These are phyloP conservation scores for Pyrrhoderma lamaoense DNA, from an alignment of 1,284 basidiomycete species.

Conservation along the genomic window DNA sequence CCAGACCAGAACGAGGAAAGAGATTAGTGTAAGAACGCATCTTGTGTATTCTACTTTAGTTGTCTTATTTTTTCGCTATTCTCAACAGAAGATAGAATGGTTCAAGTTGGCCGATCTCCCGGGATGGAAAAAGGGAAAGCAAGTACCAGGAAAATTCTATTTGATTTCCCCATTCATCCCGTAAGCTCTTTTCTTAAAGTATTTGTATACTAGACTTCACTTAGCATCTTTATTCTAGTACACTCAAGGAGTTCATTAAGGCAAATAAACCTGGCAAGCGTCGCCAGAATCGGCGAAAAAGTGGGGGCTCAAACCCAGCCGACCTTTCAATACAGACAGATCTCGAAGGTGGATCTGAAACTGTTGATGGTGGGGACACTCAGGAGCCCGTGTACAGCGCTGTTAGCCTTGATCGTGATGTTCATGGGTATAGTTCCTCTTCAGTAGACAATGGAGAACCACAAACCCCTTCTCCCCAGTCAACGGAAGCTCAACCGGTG, in stretches of 20 bases:
- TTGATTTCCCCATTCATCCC: slow-evolving; percentile 92
- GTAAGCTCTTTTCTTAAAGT: slow-evolving; percentile 40
- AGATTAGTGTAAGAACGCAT: slow-evolving; percentile 79
- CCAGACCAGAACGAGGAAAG: slow-evolving; percentile 92
- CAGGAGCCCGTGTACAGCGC: slow-evolving; percentile 7
- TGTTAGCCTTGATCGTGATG: slow-evolving; percentile 24
- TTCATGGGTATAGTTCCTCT: slow-evolving; percentile 61
- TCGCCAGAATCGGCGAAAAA: slow-evolving; percentile 29
- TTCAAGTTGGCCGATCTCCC: slow-evolving; percentile 87
- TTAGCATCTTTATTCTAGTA: slow-evolving; percentile 31
- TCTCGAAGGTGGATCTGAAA: slow-evolving; percentile 12
- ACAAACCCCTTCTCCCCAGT: slow-evolving; percentile 56
- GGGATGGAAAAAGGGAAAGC: slow-evolving; percentile 83
- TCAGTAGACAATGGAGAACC: slow-evolving; percentile 54
- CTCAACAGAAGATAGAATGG: slow-evolving; percentile 88
- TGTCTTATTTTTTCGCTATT: slow-evolving; percentile 10
- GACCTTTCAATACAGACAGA: slow-evolving; percentile 19
- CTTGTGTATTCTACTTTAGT: not conserved
- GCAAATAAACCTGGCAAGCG: slow-evolving; percentile 38
- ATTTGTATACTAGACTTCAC: slow-evolving; percentile 18
- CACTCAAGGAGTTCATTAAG: slow-evolving; percentile 59
- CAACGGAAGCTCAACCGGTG: slow-evolving; percentile 31
- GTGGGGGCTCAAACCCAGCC: slow-evolving; percentile 21
- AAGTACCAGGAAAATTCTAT: slow-evolving; percentile 81
- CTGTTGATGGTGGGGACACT: not conserved